Evolutionary conservation across 2,329 filamentous ascomycete genomes (phyloP).

Genomic region (Talaromyces islandicus): DNA sequence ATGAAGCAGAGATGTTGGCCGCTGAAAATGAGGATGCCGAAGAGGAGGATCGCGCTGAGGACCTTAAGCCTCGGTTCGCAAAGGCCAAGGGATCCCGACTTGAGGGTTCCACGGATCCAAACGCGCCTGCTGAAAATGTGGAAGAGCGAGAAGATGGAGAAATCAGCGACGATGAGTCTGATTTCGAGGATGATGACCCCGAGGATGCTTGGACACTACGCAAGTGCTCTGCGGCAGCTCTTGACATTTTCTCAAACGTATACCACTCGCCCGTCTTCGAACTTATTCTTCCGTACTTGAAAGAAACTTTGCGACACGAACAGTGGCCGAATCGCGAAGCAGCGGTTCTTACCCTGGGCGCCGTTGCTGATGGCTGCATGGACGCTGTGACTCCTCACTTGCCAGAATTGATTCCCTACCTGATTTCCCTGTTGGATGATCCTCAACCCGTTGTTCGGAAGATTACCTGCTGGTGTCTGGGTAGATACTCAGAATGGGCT

Average conservation of each 20-base stretch:
- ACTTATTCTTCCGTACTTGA: conserved; percentile 86
- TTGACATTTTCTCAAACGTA: conserved; percentile 89
- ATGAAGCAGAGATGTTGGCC: conserved; percentile 81
- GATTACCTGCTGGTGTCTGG: conserved; percentile 97
- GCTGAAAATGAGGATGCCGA: conserved; percentile 86
- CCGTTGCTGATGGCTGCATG: conserved; percentile 92
- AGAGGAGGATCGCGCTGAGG: conserved; percentile 79
- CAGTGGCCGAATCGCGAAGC: conserved; percentile 94
- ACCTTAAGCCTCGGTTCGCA: conserved; percentile 89
- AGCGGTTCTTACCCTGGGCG: conserved; percentile 86
- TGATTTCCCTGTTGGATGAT: conserved; percentile 80
- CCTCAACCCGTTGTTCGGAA: conserved; percentile 84
- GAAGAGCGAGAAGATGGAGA: conserved; percentile 61
- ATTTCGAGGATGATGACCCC: conserved; percentile 65
- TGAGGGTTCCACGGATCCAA: conserved; percentile 43
- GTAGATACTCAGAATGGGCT: conserved; percentile 89
- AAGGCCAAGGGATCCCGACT: conserved; percentile 59
- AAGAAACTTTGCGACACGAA: conserved; percentile 76
- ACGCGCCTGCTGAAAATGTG: conserved; percentile 40
- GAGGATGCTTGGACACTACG: conserved; percentile 93
- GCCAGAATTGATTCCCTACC: conserved; percentile 81
- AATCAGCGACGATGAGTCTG: conserved; percentile 80
- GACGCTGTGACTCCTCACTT: conserved; percentile 83
- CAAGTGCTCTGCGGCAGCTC: conserved; percentile 91
- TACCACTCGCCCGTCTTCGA: conserved; percentile 86